A percentile compares a stretch with the other conserved stretches of the same genome.
Conservation (phyloP, 805 yeast genomes). For the Kazachstania taianensis region DNA sequence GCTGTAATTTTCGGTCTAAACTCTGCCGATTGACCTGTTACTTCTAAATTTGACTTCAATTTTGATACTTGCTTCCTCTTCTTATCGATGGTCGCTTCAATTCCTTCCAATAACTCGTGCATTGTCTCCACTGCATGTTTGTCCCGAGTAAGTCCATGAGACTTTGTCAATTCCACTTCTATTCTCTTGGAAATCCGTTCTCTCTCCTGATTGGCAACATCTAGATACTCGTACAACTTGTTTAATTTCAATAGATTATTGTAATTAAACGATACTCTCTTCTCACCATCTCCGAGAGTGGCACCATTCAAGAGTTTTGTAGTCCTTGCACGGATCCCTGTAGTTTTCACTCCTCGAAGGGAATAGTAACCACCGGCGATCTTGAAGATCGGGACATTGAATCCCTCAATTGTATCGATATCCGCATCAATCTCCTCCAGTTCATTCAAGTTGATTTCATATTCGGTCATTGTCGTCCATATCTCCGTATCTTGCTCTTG, state of each 20-base stretch:
- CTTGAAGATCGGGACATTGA: slow-evolving; percentile 18
- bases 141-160: background rate
- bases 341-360: background rate
- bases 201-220: slow-evolving; percentile 17
- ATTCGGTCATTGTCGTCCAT: slow-evolving; percentile 13
- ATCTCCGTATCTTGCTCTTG: background rate
- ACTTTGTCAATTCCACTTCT: slow-evolving; percentile 8
- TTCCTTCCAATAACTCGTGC: background rate
- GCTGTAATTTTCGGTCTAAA: slow-evolving; percentile 1
- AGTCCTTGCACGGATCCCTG: background rate
- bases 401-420: slow-evolving; percentile 3
- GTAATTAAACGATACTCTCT: slow-evolving; percentile 18
- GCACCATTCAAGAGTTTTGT: background rate
- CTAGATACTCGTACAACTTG: slow-evolving; percentile 21
- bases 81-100: background rate
- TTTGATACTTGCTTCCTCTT: slow-evolving; percentile 2
- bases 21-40: background rate
- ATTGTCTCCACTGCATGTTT: background rate
- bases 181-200: slow-evolving; percentile 8
- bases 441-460: slow-evolving; percentile 13
- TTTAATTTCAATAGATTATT: slow-evolving; percentile 22
- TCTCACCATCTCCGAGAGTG: background rate
- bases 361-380: slow-evolving; percentile 20
- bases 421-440: slow-evolving; percentile 9
- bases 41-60: slow-evolving; percentile 1